phyloP scores from a whole-genome alignment of 2,329 filamentous ascomycete genomes.

The Botrytis medusae region DNA sequence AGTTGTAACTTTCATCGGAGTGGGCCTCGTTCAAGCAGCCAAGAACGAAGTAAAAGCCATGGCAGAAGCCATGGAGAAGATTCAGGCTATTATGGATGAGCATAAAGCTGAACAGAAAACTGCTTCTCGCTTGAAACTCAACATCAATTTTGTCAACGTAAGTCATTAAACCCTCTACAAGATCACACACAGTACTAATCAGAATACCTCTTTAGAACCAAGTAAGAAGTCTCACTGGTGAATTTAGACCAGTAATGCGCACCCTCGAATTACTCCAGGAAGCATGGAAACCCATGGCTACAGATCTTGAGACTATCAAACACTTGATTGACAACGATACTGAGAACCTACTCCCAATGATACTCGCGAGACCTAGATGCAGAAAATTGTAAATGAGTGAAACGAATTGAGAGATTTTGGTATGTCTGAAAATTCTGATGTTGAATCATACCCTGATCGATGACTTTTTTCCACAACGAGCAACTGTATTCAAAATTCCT shows the following conservation, averaged over 20 bases:
- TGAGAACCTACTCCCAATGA: background rate
- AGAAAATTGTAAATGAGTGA: constrained; percentile 10
- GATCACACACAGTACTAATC: background rate
- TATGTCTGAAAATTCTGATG: background rate
- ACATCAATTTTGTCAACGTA: constrained; percentile 10
- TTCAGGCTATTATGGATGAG: constrained; percentile 3
- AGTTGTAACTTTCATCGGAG: background rate
- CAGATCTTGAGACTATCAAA: background rate
- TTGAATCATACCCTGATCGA: too few relatives aligned
- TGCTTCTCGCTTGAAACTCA: constrained; percentile 6
- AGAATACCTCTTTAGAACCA: background rate
- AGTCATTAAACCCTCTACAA: background rate
- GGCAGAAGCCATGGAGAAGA: background rate
- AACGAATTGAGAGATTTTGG: constrained; percentile 7
- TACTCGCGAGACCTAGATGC: background rate
- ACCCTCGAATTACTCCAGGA: background rate
- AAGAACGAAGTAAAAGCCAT: background rate
- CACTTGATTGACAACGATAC: constrained; percentile 9
- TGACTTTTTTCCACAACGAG: background rate
- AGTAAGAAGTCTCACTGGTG: background rate
- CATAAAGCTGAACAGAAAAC: constrained; percentile 5
- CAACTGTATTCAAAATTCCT: constrained; percentile 9
- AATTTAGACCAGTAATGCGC: constrained; percentile 7
- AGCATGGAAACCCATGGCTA: constrained; percentile 6
- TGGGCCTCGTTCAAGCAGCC: background rate